Percentiles rank a stretch among this genome's conserved stretches.
phyloP scores from a whole-genome alignment of 1,284 basidiomycete genomes.

The Cutaneotrichosporon arboriforme region DNA sequence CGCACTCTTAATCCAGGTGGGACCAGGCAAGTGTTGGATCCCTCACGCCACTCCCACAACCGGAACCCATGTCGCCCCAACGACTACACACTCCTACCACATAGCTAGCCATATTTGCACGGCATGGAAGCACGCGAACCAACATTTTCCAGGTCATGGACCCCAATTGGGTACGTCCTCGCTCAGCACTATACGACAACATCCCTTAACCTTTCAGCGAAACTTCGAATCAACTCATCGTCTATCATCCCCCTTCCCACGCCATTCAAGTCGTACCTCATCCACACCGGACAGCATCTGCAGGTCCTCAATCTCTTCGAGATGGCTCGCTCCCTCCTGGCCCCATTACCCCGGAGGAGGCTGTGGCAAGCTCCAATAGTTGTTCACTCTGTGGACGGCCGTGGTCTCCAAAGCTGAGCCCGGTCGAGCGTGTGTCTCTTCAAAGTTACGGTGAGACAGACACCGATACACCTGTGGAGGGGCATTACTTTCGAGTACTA shows the following conservation, averaged over 20 bases:
- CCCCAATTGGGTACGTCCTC: constrained; percentile 24
- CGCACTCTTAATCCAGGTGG: too few species aligned
- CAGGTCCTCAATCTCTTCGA: too few species aligned
- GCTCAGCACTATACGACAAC: background rate
- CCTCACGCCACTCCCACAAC: too few species aligned
- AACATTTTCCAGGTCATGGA: constrained; percentile 13
- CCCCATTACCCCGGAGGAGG: too few species aligned
- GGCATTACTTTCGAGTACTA: constrained; percentile 39
- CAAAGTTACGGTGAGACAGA: background rate
- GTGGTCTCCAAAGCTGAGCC: background rate
- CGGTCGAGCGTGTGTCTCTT: too few species aligned
- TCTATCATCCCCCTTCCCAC: constrained; percentile 81
- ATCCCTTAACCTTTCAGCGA: constrained; percentile 29
- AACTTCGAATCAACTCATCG: constrained; percentile 74
- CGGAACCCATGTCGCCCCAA: too few species aligned
- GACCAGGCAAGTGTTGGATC: too few species aligned
- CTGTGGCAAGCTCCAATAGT: background rate
- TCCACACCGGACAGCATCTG: constrained; percentile 18
- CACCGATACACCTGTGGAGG: constrained; percentile 1
- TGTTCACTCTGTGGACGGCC: constrained; percentile 39
- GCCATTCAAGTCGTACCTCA: constrained; percentile 60
- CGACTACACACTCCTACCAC: too few species aligned
- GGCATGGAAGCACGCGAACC: background rate
- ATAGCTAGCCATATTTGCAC: too few species aligned
- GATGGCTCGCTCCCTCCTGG: too few species aligned